These are phyloP conservation scores for Cordyceps cateniannulata DNA, from an alignment of 2,329 filamentous ascomycete genomes.

Conservation along the genomic window DNA sequence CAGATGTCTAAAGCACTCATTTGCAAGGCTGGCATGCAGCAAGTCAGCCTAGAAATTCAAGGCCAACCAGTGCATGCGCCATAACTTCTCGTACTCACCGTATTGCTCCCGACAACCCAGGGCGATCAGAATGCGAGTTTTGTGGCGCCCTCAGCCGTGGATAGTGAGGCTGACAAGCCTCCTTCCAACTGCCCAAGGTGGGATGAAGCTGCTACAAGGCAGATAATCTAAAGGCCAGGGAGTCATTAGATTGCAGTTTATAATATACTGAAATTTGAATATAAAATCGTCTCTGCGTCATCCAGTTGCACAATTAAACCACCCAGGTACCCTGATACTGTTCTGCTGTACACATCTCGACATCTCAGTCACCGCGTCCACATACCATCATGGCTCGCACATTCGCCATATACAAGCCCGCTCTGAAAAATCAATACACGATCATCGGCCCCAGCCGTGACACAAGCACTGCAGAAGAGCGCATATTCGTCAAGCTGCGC, in stretches of 20 bases:
- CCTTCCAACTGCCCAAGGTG: too few species aligned
- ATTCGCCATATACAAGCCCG: conserved; percentile 1
- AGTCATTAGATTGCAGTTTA: neutral
- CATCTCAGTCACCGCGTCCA: too few species aligned
- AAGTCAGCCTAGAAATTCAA: too few species aligned
- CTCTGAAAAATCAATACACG: conserved; percentile 3
- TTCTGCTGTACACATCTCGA: too few species aligned
- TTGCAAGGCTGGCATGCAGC: too few species aligned
- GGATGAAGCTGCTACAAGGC: neutral
- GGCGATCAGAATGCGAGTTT: neutral
- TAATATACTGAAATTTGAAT: neutral
- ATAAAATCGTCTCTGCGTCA: too few species aligned
- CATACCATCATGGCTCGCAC: conserved; percentile 1
- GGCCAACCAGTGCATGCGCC: too few species aligned
- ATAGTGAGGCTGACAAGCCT: neutral
- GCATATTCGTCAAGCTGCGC: neutral
- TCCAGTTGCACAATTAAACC: too few species aligned
- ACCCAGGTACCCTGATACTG: too few species aligned
- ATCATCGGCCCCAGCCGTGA: conserved; percentile 1
- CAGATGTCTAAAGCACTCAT: too few species aligned
- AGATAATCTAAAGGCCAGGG: neutral
- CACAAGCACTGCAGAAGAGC: neutral
- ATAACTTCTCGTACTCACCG: neutral
- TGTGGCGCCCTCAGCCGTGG: conserved; percentile 2
- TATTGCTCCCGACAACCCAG: neutral